Evolutionary conservation across 257 asterid genomes (phyloP), one percentile per base, ranked within the genome.

Genomic region (Jaltomata sinuosa): DNA sequence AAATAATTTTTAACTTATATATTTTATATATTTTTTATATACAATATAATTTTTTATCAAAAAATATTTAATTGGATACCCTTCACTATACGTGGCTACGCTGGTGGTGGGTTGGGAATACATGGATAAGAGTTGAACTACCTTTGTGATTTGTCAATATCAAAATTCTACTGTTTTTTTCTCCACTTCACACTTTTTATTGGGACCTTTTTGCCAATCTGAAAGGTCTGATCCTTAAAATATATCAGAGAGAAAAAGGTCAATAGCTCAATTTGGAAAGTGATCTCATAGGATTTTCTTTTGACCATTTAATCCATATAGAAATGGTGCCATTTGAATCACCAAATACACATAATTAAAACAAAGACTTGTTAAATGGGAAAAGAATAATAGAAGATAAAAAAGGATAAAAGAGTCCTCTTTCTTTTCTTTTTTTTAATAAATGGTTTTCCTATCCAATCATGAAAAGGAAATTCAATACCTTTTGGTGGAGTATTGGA

Each of bases 251-350:
- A 22, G 19, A 38, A 36, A 62, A 80, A 22, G 31, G n/a, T 36
- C 29, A 34, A 18, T 59, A 59, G 15, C 72, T 6, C 77, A 76
- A 81, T 59, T 81, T 42, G 14, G 77, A 81, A 40, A 55, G 84
- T 81, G 84, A 81, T 81, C 52, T 59, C 77, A 81, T 25, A n/a
- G 29, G 47, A 40, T 81, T 36, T 59, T 42, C 5, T 74, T 80
- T 81, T 59, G 84, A 81, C 76, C 76, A 81, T 64, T 25, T 80
- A 38, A 57, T 80, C 52, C 71, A 80, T 32, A 36, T 55, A n/a
- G 40, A 57, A 45, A 81, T 55, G 72, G 83, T 80, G 72, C 11
- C 36, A 55, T 38, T 80, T 80, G 74, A 80, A 57, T 54, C 32
- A 25, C 57, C 74, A 54, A 72, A 57, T 81, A 49, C 11, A 81